phyloP scores from a whole-genome alignment of 2,329 filamentous ascomycete genomes.

The Phoma herbarum region DNA sequence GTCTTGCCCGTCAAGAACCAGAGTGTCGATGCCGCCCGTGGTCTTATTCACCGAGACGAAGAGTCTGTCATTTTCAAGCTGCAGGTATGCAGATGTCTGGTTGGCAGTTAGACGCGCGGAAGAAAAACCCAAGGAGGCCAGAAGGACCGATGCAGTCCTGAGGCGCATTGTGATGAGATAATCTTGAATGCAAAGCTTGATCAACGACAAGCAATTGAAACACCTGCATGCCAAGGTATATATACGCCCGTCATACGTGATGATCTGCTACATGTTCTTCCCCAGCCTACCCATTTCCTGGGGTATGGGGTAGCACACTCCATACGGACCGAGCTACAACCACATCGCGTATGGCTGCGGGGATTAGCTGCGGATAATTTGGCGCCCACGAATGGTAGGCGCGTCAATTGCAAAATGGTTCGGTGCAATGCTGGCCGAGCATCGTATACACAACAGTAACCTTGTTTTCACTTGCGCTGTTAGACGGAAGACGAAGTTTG shows the following conservation, averaged over 20 bases:
- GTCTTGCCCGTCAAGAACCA: constrained; percentile 5
- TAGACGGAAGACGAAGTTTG: no score
- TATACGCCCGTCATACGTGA: background rate
- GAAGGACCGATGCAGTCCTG: background rate
- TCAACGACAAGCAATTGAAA: background rate
- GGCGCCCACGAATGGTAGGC: constrained; percentile 2
- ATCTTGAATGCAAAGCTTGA: background rate
- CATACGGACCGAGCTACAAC: background rate
- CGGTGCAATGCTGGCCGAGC: background rate
- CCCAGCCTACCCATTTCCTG: background rate
- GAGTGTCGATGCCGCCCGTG: constrained; percentile 3
- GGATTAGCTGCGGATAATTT: constrained; percentile 4
- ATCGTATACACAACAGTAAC: background rate
- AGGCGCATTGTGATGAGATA: background rate
- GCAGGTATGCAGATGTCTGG: constrained; percentile 16
- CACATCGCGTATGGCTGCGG: constrained; percentile 7
- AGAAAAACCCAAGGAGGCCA: background rate
- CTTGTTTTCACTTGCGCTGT: no score
- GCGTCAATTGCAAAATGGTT: background rate
- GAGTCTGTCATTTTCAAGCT: constrained; percentile 17
- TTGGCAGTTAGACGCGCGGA: constrained; percentile 15
- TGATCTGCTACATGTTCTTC: background rate
- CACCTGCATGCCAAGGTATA: constrained; percentile 7
- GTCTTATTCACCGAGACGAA: constrained; percentile 14
- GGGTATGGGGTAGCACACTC: constrained; percentile 7